Evolutionary conservation across 116 monocot species (phyloP).

Genomic region (Trichopus zeylanicus): DNA sequence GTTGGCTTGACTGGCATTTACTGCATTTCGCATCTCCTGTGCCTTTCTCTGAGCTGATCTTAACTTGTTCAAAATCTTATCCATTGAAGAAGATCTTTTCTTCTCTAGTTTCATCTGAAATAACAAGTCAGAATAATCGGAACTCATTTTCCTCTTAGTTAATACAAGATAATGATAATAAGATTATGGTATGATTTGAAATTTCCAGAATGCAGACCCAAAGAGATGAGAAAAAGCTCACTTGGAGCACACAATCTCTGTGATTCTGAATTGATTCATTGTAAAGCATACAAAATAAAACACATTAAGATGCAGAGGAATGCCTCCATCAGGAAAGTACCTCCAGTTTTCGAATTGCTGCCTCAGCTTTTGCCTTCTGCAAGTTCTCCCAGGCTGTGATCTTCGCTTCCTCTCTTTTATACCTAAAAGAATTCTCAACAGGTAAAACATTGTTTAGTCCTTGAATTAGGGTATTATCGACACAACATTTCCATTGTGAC

Average conservation of each 20-base stretch:
- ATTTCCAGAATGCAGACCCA: background rate
- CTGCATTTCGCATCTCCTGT: conserved; percentile 53
- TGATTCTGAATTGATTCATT: too few relatives aligned
- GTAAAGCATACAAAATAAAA: too few relatives aligned
- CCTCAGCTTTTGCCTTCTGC: conserved; percentile 90
- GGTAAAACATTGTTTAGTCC: background rate
- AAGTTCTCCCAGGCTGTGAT: conserved; percentile 84
- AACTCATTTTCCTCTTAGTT: background rate
- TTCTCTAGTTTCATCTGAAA: conserved; percentile 77
- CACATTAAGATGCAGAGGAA: background rate
- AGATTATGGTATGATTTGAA: background rate
- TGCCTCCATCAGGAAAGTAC: conserved; percentile 18
- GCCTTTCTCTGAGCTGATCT: conserved; percentile 65
- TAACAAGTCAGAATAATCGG: background rate
- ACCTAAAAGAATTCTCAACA: conserved; percentile 15
- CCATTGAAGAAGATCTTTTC: conserved; percentile 66
- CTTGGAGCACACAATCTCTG: too few relatives aligned
- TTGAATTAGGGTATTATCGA: background rate
- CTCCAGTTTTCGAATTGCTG: conserved; percentile 72
- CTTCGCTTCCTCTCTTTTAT: conserved; percentile 74
- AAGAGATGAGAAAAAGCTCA: too few relatives aligned
- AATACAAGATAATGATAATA: background rate
- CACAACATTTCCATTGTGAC: background rate
- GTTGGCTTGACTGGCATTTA: conserved; percentile 22
- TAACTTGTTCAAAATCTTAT: conserved; percentile 54